Evolutionary conservation across 2,329 filamentous ascomycete genomes (phyloP).

Genomic region (Alternaria sp.): DNA sequence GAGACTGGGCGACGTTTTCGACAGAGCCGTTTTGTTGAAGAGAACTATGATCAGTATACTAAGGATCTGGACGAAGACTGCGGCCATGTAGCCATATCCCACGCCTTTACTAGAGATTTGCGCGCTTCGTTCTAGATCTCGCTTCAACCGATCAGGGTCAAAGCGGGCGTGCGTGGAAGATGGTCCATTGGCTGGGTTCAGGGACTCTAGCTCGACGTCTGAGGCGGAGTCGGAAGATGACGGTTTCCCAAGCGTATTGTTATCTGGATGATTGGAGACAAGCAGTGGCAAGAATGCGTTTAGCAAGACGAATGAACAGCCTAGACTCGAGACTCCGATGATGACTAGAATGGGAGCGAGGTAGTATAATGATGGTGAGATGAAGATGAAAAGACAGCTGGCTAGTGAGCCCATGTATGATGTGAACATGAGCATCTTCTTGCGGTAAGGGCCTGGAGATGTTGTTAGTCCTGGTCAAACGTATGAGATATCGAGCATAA

Average conservation of each 20-base stretch:
- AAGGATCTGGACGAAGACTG: slow-evolving; percentile 78
- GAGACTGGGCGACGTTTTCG: slow-evolving; percentile 76
- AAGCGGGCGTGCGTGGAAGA: slow-evolving; percentile 7
- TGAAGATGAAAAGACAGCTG: slow-evolving; percentile 82
- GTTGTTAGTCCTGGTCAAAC: not conserved
- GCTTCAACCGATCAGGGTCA: slow-evolving; percentile 52
- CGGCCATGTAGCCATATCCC: slow-evolving; percentile 86
- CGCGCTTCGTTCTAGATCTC: slow-evolving; percentile 78
- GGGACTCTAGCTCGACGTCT: slow-evolving; percentile 36
- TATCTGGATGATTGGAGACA: slow-evolving; percentile 77
- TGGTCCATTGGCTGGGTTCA: slow-evolving; percentile 22
- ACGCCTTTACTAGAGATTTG: slow-evolving; percentile 88
- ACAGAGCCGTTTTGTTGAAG: slow-evolving; percentile 44
- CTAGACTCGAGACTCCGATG: slow-evolving; percentile 86
- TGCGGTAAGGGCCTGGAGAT: slow-evolving; percentile 67
- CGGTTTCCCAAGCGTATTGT: slow-evolving; percentile 11
- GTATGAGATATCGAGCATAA: not conserved
- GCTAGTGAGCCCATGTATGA: slow-evolving; percentile 77
- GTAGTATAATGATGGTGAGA: slow-evolving; percentile 76
- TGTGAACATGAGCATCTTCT: slow-evolving; percentile 80
- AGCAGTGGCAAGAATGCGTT: slow-evolving; percentile 91
- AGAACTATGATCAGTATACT: slow-evolving; percentile 75
- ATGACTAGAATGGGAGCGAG: slow-evolving; percentile 81
- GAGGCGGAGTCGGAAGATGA: slow-evolving; percentile 17
- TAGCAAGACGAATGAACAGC: slow-evolving; percentile 92